These are phyloP conservation scores for Botryotinia globosa DNA, from an alignment of 2,329 filamentous ascomycete genomes.

Conservation along the genomic window DNA sequence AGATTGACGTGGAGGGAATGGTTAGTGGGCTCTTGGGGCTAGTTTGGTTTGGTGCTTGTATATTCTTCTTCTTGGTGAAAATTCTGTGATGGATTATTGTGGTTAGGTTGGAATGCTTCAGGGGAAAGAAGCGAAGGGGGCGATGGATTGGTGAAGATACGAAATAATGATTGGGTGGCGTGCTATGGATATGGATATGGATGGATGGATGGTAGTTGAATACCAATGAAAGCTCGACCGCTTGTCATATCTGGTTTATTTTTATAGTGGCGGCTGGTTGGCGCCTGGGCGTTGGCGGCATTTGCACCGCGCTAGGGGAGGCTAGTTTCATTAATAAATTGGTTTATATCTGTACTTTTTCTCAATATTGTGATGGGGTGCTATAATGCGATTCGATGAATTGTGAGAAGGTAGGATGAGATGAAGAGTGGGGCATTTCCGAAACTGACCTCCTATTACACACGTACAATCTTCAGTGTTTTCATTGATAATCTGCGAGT, in stretches of 20 bases:
- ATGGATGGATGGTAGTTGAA: constrained; percentile 2
- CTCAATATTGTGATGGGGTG: not conserved
- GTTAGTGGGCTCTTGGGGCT: not conserved
- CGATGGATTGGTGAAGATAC: constrained; percentile 5
- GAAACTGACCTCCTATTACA: not conserved
- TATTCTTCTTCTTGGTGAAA: constrained; percentile 18
- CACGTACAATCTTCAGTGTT: not conserved
- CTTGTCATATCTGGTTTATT: constrained; percentile 6
- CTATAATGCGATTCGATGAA: not conserved
- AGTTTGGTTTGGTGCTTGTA: constrained; percentile 18
- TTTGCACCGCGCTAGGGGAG: not conserved
- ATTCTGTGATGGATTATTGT: not conserved
- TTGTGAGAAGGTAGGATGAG: not conserved
- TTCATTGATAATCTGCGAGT: not conserved
- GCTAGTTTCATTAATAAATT: constrained; percentile 1
- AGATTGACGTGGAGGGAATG: not conserved
- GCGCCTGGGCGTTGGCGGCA: not conserved
- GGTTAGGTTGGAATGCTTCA: not conserved
- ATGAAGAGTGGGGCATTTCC: not conserved
- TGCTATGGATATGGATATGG: constrained; percentile 10
- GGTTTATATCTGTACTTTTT: not conserved
- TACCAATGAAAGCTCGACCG: constrained; percentile 2
- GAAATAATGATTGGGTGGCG: constrained; percentile 17
- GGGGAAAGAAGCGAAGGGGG: not conserved
- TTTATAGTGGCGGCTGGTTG: constrained; percentile 6